Evolutionary conservation across 179 eudicot genomes (phyloP).

Genomic region (Nepenthes alata): DNA sequence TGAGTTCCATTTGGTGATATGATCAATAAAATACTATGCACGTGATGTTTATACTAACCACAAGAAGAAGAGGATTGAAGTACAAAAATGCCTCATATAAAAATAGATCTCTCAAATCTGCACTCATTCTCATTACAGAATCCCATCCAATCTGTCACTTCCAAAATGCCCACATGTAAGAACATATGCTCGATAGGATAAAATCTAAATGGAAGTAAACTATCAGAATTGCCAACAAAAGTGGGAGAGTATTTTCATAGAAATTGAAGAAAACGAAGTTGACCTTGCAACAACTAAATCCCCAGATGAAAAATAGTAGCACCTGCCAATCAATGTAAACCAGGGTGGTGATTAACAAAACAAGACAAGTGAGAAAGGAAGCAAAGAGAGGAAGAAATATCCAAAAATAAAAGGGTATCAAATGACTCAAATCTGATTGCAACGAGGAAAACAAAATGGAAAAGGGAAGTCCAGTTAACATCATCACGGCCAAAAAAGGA

Average conservation of each 20-base stretch:
- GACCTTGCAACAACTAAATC: constrained; percentile 82
- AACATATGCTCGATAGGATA: not conserved
- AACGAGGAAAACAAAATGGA: too few relatives aligned
- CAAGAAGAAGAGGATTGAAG: constrained; percentile 91
- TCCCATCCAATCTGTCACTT: constrained; percentile 78
- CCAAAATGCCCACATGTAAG: constrained; percentile 1
- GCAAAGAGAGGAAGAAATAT: not conserved
- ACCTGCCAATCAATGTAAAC: constrained; percentile 37
- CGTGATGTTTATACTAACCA: constrained; percentile 38
- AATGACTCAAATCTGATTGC: too few relatives aligned
- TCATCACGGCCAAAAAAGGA: too few relatives aligned
- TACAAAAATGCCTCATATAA: constrained; percentile 91
- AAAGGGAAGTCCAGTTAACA: too few relatives aligned
- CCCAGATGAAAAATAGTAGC: constrained; percentile 71
- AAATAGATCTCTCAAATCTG: constrained; percentile 77
- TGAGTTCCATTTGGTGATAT: not conserved
- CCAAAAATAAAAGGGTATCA: too few relatives aligned
- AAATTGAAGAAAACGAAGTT: constrained; percentile 6
- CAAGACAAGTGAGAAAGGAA: not conserved
- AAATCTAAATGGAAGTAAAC: not conserved
- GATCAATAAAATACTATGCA: not conserved
- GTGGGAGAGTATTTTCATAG: not conserved
- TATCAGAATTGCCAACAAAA: not conserved
- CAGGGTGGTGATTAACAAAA: not conserved
- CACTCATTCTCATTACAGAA: constrained; percentile 97